A percentile compares a stretch with the other conserved stretches of the same genome.
Conservation (phyloP, 306 rosid species). For the Medicago arabica region DNA sequence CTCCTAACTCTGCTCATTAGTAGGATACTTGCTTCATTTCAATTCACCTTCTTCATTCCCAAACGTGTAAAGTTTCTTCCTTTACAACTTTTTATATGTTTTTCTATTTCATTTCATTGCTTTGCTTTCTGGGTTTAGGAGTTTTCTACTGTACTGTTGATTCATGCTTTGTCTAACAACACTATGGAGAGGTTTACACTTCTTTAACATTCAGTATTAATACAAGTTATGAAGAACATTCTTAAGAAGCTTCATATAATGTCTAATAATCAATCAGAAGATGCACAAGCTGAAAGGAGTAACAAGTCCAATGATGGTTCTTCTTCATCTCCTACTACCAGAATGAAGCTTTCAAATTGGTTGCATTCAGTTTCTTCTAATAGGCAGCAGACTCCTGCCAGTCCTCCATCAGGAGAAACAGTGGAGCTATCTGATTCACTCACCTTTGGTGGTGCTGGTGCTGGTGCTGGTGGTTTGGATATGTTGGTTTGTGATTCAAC, state of each 20-base stretch:
- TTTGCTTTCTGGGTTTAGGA: constrained; percentile 44
- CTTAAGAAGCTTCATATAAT: constrained; percentile 91
- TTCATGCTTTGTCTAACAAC: constrained; percentile 76
- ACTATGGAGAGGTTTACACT: constrained; percentile 71
- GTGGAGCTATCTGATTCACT: constrained; percentile 65
- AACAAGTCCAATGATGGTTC: constrained; percentile 59
- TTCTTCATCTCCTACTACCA: constrained; percentile 49
- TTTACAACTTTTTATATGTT: constrained; percentile 1
- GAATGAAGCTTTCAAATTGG: constrained; percentile 74
- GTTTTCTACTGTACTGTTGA: constrained; percentile 25
- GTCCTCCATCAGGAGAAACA: constrained; percentile 69
- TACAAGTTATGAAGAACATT: constrained; percentile 79
- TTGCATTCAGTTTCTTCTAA: constrained; percentile 76
- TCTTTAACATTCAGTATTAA: constrained; percentile 58
- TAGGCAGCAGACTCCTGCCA: constrained; percentile 58
- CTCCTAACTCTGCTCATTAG: not conserved
- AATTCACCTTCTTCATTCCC: no score
- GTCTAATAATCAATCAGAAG: constrained; percentile 78
- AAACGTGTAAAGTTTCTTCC: constrained; percentile 43
- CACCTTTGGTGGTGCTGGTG: constrained; percentile 47
- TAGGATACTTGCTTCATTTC: no score
- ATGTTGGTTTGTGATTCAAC: constrained; percentile 55
- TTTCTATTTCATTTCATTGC: constrained; percentile 51
- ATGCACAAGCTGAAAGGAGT: constrained; percentile 61
- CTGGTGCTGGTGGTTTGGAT: constrained; percentile 68